phyloP scores from a whole-genome alignment of 345 rosid genomes.

The Populus alba region DNA sequence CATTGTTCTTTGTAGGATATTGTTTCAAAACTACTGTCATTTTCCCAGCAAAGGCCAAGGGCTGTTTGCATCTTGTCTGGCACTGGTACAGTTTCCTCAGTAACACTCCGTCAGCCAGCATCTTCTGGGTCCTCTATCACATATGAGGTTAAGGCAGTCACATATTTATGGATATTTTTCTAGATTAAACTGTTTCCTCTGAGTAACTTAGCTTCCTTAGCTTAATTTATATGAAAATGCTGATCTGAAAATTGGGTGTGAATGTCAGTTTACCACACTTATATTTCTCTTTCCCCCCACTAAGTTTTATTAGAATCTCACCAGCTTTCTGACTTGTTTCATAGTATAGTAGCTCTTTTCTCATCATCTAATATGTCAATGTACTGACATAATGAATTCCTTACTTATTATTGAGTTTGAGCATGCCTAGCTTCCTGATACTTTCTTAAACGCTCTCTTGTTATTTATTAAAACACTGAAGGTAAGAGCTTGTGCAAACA shows the following conservation, averaged over 20 bases:
- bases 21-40: slow-evolving; percentile 70
- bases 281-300: background rate
- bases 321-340: background rate
- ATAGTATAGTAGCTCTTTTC: background rate
- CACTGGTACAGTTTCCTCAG: slow-evolving; percentile 80
- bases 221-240: background rate
- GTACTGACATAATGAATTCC: background rate
- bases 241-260: background rate
- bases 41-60: slow-evolving; percentile 88
- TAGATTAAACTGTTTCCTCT: background rate
- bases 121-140: slow-evolving; percentile 53
- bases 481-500: background rate
- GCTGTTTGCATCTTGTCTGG: slow-evolving; percentile 93
- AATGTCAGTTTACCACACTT: background rate
- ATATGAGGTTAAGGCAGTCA: slow-evolving; percentile 64
- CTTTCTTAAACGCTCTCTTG: no score
- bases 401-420: background rate
- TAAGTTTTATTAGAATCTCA: background rate
- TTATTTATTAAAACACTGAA: background rate
- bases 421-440: background rate
- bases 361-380: background rate
- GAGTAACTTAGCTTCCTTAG: background rate
- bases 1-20: slow-evolving; percentile 52
- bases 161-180: background rate
- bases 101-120: slow-evolving; percentile 78